phyloP scores from a whole-genome alignment of 805 yeast genomes.

The Ogataea pini region DNA sequence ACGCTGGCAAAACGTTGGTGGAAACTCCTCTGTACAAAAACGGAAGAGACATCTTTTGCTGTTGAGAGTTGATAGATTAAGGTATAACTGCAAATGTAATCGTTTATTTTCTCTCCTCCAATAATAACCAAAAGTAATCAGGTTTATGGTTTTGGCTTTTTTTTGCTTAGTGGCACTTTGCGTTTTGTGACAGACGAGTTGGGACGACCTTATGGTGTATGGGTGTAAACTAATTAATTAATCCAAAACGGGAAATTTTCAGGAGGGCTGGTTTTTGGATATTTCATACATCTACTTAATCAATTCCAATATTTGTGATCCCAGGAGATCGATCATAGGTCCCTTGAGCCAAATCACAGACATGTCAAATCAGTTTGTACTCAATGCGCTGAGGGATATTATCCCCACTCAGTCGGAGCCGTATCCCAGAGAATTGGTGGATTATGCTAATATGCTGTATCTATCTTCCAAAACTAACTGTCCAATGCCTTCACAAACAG shows the following conservation, averaged over 20 bases:
- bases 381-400: slow-evolving; percentile 47
- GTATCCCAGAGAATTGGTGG: slow-evolving; percentile 42
- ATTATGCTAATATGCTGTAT: slow-evolving; percentile 48
- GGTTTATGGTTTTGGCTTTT: too few relatives aligned
- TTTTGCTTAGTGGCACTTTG: too few relatives aligned
- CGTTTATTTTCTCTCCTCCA: background rate
- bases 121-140: background rate
- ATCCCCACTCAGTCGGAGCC: slow-evolving; percentile 49
- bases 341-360: too few relatives aligned
- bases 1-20: background rate
- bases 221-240: slow-evolving; percentile 12
- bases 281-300: background rate
- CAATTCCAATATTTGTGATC: too few relatives aligned
- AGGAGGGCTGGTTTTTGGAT: slow-evolving; percentile 13
- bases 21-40: slow-evolving; percentile 7
- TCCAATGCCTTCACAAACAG: slow-evolving; percentile 51
- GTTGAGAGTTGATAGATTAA: background rate
- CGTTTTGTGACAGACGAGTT: background rate
- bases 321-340: too few relatives aligned
- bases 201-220: slow-evolving; percentile 8
- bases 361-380: slow-evolving; percentile 36
- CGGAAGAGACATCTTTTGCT: background rate
- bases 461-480: slow-evolving; percentile 52
- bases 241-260: slow-evolving; percentile 10
- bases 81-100: background rate